phyloP scores from a whole-genome alignment of 306 rosid species.

The Lathyrus oleraceus region DNA sequence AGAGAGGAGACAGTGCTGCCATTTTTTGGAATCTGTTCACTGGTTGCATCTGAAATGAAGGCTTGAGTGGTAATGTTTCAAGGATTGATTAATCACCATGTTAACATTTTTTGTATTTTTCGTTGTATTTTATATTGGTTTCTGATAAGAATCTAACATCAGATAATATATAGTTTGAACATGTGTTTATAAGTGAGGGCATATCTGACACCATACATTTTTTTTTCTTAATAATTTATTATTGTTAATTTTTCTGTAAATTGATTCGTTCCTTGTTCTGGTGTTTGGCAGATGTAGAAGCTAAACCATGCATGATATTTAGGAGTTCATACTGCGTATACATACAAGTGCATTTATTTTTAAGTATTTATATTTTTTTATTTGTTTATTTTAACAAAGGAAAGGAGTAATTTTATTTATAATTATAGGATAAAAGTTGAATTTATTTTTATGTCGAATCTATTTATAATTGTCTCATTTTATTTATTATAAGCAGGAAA shows the following conservation, averaged over 20 bases:
- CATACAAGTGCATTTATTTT: too few species aligned
- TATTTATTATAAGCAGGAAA: too few species aligned
- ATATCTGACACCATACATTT: not conserved
- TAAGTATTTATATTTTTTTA: too few species aligned
- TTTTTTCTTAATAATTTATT: not conserved
- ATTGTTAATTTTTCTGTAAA: not conserved
- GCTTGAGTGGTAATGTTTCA: constrained; percentile 26
- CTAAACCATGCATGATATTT: constrained; percentile 26
- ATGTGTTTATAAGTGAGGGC: too few species aligned
- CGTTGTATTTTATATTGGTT: not conserved
- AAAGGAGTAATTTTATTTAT: too few species aligned
- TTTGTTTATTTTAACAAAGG: too few species aligned
- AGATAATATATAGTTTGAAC: too few species aligned
- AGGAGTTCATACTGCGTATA: not conserved
- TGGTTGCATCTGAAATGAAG: constrained; percentile 16
- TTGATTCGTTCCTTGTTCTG: constrained; percentile 11
- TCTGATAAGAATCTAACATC: too few species aligned
- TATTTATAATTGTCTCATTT: too few species aligned
- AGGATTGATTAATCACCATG: constrained; percentile 4
- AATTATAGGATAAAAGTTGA: too few species aligned
- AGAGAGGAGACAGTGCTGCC: constrained; percentile 30
- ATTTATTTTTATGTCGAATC: too few species aligned
- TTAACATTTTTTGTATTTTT: not conserved
- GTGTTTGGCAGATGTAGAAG: constrained; percentile 29
- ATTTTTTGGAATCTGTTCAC: not conserved